Evolutionary conservation across 2,329 filamentous ascomycete species (phyloP), one percentile per base, ranked within the genome.

Genomic region (Xylariaceae sp.): DNA sequence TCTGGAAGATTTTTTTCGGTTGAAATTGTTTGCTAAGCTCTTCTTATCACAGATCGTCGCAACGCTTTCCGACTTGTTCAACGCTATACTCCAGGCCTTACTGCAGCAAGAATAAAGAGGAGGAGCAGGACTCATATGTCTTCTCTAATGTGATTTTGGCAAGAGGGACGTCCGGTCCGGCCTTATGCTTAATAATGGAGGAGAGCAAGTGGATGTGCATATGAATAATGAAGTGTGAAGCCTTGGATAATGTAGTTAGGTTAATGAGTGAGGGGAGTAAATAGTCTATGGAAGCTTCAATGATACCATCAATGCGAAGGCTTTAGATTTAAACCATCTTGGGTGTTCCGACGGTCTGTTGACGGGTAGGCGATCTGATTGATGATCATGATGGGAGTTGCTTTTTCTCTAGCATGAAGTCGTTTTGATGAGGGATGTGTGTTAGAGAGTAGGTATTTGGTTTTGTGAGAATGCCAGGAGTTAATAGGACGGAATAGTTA

Each of bases 31-130:
- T 55, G 35, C 60, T 59, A 52, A 59, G 51, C 30, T 32, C 30
- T 46, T 2, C 27, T 29, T 12, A 31, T 42, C 31, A 37, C 32
- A 67, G 66, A 60, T 68, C 27, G 61, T 68, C 11, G 67, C 65
- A 19, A 64, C 66, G 2, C 47, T 64, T 2, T 68, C 65, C 6
- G 67, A 68, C 39, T 65, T 68, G 35, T 46, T 67, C 48, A 67
- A 64, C 39, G 64, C 65, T 27, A 52, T 68, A 39, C 62, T 69
- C 3, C 57, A 66, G 37, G 64, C 66, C 30, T 59, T 69, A 35
- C 44, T 64, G 7, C 58, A 60, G 31, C 53, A 58, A 42, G 51
- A 48, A 30, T 60, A 43, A 55, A 11, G 32, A 37, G 12, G 8
- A 37, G 12, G 35, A 37, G 35, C 19, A 19, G 19, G 19, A 19